A percentile compares a stretch with the other conserved stretches of the same genome.
Conservation (phyloP, 202 grass and related monocot species). For the Brachypodium distachyon region DNA sequence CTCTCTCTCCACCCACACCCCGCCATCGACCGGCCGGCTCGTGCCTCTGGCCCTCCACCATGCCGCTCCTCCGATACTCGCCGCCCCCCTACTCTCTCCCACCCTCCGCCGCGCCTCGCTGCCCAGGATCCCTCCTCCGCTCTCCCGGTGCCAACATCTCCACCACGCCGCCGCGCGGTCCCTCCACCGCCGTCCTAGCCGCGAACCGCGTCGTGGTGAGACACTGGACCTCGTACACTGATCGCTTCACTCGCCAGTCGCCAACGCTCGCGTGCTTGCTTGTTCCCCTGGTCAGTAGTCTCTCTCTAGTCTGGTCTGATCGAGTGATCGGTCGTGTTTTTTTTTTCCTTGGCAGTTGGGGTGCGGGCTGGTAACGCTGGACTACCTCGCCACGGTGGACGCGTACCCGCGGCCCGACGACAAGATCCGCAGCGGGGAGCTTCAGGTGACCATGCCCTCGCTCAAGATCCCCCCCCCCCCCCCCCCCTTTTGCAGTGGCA, state of each 20-base stretch:
- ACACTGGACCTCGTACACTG: neutral
- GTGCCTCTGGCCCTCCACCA: neutral
- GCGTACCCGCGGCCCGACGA: constrained; percentile 46
- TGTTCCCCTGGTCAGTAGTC: neutral
- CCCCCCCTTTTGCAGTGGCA: neutral
- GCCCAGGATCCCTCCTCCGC: neutral
- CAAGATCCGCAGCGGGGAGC: constrained; percentile 46
- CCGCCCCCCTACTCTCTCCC: neutral
- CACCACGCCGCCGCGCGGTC: neutral
- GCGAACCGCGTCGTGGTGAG: constrained; percentile 11
- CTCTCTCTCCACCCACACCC: neutral
- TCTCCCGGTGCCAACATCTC: neutral
- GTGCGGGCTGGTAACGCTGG: constrained; percentile 42
- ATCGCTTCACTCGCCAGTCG: neutral
- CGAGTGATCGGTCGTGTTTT: neutral
- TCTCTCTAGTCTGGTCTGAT: too few relatives aligned
- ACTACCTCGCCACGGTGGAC: constrained; percentile 47
- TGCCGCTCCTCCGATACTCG: neutral
- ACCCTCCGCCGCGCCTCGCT: neutral
- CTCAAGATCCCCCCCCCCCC: neutral
- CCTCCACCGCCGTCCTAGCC: neutral
- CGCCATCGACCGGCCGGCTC: neutral
- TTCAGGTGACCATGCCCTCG: constrained; percentile 6
- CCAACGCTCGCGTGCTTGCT: neutral
- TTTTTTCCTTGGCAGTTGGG: constrained; percentile 25